Evolutionary conservation across 331 rosid species (phyloP), one percentile per base, ranked within the genome.

Genomic region (Telfairia occidentalis): DNA sequence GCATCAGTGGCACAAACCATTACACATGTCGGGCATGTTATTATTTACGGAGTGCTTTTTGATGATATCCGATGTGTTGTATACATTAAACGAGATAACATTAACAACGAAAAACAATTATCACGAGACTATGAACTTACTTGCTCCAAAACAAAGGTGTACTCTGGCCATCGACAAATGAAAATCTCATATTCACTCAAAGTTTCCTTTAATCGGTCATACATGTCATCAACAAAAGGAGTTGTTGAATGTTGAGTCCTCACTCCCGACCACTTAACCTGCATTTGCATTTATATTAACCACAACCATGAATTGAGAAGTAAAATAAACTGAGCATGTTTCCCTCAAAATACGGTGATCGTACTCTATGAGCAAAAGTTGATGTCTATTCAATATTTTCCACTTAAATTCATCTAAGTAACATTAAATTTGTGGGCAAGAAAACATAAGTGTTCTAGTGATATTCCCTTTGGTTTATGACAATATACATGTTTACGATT

Each of bases 221-320:
- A 95, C 96, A 95, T 92, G 72, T 95, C 99, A 86, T 88, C 99
- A 40, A 95, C 83, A 86, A 95, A 95, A 66, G 99, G 99, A 76
- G 99, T 95, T 2, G 99, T 95, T 35, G 93, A 92, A 82, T 95
- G 99, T 30, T 79, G 97, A 38, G 97, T 95, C 84, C 86, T 87
- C 73, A 90, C 97, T 77, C 99, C 99, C 4, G 97, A 90, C 99
- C 99, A 92, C 83, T 95, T 95, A 53, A 95, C 97, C 99, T 95
- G 87, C 86, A 86, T 82, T 64, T 74, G 52, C 30, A 74, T 66
- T 53, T 80, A 42, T 52, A 35, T 52, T 67, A 6, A 13, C 37
- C 40, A 67, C 37, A 67, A 67, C 37, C 53, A 67, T 24, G 32
- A 65, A 5, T 67, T 67, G 16, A 40, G 15, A 24, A 24, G 55